phyloP scores from a whole-genome alignment of 345 rosid genomes.

The Syzygium grande region DNA sequence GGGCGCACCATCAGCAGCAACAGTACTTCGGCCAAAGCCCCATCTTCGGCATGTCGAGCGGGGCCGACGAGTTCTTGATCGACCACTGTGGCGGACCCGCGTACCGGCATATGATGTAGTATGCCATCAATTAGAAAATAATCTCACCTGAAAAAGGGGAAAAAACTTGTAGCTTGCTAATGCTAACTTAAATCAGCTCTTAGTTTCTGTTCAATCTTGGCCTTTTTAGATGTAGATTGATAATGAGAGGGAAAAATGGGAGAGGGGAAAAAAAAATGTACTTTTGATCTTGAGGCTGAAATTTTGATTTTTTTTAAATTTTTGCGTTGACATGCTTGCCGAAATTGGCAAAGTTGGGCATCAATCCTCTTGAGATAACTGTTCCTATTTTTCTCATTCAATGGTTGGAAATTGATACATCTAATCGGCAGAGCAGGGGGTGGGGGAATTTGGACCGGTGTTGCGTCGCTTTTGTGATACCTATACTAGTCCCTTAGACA shows the following conservation, averaged over 20 bases:
- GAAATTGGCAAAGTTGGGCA: not conserved
- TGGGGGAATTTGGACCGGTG: not conserved
- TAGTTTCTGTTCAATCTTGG: not conserved
- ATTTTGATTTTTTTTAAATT: not conserved
- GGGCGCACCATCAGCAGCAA: conserved; percentile 27
- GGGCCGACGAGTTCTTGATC: conserved; percentile 42
- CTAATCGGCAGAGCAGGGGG: not conserved
- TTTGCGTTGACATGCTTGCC: not conserved
- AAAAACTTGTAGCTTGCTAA: not conserved
- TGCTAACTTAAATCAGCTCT: not conserved
- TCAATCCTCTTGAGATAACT: not conserved
- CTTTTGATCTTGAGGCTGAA: not conserved
- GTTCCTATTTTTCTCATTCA: no score
- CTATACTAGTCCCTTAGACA: not conserved
- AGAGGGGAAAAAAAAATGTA: not conserved
- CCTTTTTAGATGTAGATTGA: not conserved
- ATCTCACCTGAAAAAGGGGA: not conserved
- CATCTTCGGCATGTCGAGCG: conserved; percentile 37
- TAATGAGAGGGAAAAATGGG: not conserved
- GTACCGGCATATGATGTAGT: conserved; percentile 42
- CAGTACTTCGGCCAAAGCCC: conserved; percentile 37
- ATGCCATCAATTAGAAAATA: not conserved
- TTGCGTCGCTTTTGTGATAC: not conserved
- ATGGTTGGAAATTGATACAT: no score
- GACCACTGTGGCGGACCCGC: conserved; percentile 28